phyloP scores from a whole-genome alignment of 495 filamentous ascomycete species.

The Ramalina peruviana region DNA sequence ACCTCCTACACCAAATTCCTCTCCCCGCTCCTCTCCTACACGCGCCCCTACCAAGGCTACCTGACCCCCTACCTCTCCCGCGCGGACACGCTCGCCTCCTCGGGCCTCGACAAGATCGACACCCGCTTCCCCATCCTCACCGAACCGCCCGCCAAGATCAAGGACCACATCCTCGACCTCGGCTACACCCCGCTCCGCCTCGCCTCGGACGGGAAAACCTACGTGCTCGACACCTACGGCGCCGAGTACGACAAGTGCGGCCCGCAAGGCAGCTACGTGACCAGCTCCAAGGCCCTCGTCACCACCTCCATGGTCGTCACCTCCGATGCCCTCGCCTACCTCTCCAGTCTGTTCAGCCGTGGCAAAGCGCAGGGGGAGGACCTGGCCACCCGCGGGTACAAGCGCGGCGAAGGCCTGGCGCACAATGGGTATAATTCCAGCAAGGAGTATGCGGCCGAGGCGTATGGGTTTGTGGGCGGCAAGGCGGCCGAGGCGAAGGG shows the following conservation, averaged over 20 bases:
- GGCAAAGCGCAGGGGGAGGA: slow-evolving; percentile 52
- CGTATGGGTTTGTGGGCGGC: neutral
- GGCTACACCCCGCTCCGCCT: slow-evolving; percentile 53
- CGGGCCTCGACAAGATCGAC: slow-evolving; percentile 61
- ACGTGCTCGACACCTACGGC: slow-evolving; percentile 58
- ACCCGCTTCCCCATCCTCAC: slow-evolving; percentile 72
- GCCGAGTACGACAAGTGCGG: slow-evolving; percentile 66
- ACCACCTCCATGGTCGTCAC: slow-evolving; percentile 60
- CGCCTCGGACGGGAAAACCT: slow-evolving; percentile 54
- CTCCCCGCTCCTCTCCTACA: slow-evolving; percentile 63
- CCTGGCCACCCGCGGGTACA: slow-evolving; percentile 38
- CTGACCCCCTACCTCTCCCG: slow-evolving; percentile 70
- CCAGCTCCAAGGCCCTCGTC: slow-evolving; percentile 59
- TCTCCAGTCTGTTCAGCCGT: slow-evolving; percentile 39
- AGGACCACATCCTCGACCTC: slow-evolving; percentile 46
- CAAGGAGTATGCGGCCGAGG: neutral
- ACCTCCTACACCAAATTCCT: slow-evolving; percentile 51
- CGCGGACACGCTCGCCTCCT: slow-evolving; percentile 68
- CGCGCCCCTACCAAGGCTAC: slow-evolving; percentile 61
- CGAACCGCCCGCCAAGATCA: slow-evolving; percentile 69
- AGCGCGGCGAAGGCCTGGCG: slow-evolving; percentile 10
- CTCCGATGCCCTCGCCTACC: slow-evolving; percentile 46
- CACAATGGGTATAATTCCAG: slow-evolving; percentile 3
- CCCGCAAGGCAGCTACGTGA: slow-evolving; percentile 35
- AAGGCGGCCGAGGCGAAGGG: neutral